phyloP scores from a whole-genome alignment of 257 asterid genomes.

The Solanum clarkiae region DNA sequence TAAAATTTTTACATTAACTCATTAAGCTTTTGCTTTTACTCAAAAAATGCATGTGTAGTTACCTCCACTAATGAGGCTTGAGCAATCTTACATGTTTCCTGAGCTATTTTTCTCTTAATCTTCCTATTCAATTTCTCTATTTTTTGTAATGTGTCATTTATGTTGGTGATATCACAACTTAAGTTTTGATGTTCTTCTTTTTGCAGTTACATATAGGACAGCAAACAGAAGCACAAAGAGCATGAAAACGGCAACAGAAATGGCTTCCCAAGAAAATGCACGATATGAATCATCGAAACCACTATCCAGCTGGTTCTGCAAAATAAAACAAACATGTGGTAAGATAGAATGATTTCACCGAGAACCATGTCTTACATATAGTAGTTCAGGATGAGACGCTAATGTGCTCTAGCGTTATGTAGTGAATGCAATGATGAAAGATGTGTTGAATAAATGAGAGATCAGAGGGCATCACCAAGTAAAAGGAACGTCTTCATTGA shows the following conservation, averaged over 20 bases:
- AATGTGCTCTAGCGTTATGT: not conserved
- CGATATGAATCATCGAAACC: constrained; percentile 10
- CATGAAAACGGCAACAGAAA: constrained; percentile 18
- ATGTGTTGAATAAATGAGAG: not conserved
- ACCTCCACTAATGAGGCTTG: not conserved
- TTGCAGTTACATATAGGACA: constrained; percentile 42
- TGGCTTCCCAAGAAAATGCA: constrained; percentile 26
- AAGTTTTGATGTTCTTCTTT: constrained; percentile 50
- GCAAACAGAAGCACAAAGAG: constrained; percentile 29
- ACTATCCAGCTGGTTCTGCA: not conserved
- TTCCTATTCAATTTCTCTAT: not conserved
- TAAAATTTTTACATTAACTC: not conserved
- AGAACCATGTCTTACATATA: not conserved
- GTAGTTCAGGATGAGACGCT: not conserved
- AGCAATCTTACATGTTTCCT: not conserved
- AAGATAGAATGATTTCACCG: not conserved
- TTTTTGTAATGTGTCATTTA: not conserved
- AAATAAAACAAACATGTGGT: not conserved
- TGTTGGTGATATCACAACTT: constrained; percentile 28
- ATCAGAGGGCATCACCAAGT: not conserved
- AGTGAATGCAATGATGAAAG: not conserved
- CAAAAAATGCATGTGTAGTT: not conserved
- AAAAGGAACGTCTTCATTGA: not conserved
- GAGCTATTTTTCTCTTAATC: not conserved
- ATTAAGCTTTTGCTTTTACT: not conserved